Percentiles rank a stretch among this genome's conserved stretches.
phyloP scores from a whole-genome alignment of 495 filamentous ascomycete species.

The Bacidia gigantensis region DNA sequence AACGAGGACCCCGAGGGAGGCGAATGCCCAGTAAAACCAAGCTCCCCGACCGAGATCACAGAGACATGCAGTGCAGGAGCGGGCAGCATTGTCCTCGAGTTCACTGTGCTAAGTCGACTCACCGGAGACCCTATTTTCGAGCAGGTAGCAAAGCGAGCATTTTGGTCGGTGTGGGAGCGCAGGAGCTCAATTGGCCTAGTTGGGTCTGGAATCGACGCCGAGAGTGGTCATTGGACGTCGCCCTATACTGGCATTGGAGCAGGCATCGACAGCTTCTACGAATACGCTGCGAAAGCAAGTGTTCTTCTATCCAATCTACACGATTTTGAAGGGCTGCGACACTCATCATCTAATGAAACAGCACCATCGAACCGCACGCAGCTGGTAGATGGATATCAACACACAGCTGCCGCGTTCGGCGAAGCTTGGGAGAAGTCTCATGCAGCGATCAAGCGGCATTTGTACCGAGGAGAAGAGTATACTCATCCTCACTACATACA shows the following conservation, averaged over 20 bases:
- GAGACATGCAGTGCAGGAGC: constrained; percentile 95
- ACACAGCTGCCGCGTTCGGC: constrained; percentile 64
- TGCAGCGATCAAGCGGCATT: constrained; percentile 70
- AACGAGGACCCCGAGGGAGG: constrained; percentile 34
- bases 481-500: constrained; percentile 87
- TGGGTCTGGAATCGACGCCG: constrained; percentile 82
- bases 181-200: constrained; percentile 78
- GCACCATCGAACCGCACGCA: neutral
- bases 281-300: constrained; percentile 90
- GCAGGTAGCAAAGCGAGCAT: constrained; percentile 75
- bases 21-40: constrained; percentile 25
- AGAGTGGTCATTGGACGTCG: constrained; percentile 79
- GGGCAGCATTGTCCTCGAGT: constrained; percentile 85
- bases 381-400: constrained; percentile 36
- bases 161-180: constrained; percentile 86
- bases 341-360: constrained; percentile 24
- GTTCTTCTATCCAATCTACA: constrained; percentile 60
- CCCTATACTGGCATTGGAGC: constrained; percentile 85
- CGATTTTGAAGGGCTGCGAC: neutral
- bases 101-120: constrained; percentile 76
- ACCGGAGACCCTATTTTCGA: constrained; percentile 81
- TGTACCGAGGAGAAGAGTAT: constrained; percentile 50
- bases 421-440: constrained; percentile 78
- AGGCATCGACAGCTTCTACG: constrained; percentile 93
- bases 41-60: constrained; percentile 54